These are phyloP conservation scores for Allantophomopsis cytisporea DNA, from an alignment of 2,329 filamentous ascomycete genomes.

Conservation along the genomic window DNA sequence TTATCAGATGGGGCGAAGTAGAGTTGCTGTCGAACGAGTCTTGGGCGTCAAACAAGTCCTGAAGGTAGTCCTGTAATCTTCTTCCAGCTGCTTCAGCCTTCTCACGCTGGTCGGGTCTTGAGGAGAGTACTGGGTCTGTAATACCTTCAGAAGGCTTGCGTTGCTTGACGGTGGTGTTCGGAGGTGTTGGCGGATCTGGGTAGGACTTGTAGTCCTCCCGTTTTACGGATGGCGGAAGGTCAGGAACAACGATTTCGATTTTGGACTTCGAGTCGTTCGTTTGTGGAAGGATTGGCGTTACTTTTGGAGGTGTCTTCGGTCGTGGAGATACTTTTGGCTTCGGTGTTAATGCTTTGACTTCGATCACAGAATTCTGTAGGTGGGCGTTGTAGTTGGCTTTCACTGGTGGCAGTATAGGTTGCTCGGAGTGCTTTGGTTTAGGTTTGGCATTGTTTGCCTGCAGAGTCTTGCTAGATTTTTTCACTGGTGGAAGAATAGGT, in stretches of 20 bases:
- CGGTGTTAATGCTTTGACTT: background rate
- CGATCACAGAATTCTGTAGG: too few relatives aligned
- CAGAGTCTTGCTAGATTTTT: too few relatives aligned
- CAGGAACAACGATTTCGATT: slow-evolving; percentile 11
- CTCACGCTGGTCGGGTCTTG: slow-evolving; percentile 66
- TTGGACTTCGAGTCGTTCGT: slow-evolving; percentile 2
- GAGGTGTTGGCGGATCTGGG: background rate
- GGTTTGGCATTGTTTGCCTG: too few relatives aligned
- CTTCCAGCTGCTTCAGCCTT: slow-evolving; percentile 63
- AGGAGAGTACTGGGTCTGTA: slow-evolving; percentile 39
- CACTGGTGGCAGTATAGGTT: too few relatives aligned
- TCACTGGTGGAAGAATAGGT: too few relatives aligned
- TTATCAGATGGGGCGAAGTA: slow-evolving; percentile 27
- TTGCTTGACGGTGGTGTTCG: slow-evolving; percentile 21
- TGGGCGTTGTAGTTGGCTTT: too few relatives aligned
- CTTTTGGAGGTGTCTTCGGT: slow-evolving; percentile 5
- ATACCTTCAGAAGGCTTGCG: slow-evolving; percentile 34
- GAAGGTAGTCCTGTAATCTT: slow-evolving; percentile 55
- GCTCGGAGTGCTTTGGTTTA: too few relatives aligned
- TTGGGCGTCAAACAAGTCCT: slow-evolving; percentile 65
- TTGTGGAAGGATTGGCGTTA: slow-evolving; percentile 11
- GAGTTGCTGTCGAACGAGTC: slow-evolving; percentile 45
- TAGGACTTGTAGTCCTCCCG: slow-evolving; percentile 14
- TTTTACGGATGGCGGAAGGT: slow-evolving; percentile 9
- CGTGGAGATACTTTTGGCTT: slow-evolving; percentile 1